Evolutionary conservation across 129 eudicot genomes (phyloP).

Genomic region (Centaurea solstitialis): DNA sequence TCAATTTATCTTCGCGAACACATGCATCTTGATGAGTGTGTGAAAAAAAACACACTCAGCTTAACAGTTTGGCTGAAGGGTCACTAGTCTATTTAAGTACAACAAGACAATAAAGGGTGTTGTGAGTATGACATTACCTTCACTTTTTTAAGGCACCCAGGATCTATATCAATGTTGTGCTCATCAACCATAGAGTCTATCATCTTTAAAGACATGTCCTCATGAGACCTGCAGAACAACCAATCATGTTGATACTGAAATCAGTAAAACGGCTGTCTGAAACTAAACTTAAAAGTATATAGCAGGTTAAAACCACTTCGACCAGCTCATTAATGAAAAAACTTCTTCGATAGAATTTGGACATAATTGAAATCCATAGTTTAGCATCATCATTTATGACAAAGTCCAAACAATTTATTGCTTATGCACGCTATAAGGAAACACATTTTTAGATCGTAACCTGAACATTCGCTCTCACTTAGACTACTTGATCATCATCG

Average conservation of each 20-base stretch:
- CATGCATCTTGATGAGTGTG: not conserved
- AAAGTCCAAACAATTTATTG: constrained; percentile 19
- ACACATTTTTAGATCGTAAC: not conserved
- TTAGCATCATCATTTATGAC: not conserved
- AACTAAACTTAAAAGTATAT: constrained; percentile 5
- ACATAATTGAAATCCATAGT: not conserved
- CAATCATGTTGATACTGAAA: constrained; percentile 4
- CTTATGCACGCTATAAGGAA: not conserved
- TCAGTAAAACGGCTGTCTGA: not conserved
- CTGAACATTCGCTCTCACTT: constrained; percentile 8
- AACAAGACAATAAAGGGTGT: constrained; percentile 5
- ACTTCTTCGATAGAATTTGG: not conserved
- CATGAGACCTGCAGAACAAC: constrained; percentile 72
- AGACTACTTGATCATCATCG: constrained; percentile 3
- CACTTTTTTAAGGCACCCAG: constrained; percentile 65
- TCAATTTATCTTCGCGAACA: not conserved
- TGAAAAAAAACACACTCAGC: not conserved
- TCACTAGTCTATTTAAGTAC: not conserved
- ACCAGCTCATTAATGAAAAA: not conserved
- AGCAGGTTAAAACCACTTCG: constrained; percentile 6
- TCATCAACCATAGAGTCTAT: constrained; percentile 79
- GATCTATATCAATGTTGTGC: constrained; percentile 81
- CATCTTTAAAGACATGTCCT: constrained; percentile 83
- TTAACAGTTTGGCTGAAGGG: not conserved
- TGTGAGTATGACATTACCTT: constrained; percentile 48